A percentile compares a stretch with the other conserved stretches of the same genome.
These are phyloP conservation scores for Inonotus hispidus DNA, from an alignment of 1,284 basidiomycete species.

Conservation along the genomic window DNA sequence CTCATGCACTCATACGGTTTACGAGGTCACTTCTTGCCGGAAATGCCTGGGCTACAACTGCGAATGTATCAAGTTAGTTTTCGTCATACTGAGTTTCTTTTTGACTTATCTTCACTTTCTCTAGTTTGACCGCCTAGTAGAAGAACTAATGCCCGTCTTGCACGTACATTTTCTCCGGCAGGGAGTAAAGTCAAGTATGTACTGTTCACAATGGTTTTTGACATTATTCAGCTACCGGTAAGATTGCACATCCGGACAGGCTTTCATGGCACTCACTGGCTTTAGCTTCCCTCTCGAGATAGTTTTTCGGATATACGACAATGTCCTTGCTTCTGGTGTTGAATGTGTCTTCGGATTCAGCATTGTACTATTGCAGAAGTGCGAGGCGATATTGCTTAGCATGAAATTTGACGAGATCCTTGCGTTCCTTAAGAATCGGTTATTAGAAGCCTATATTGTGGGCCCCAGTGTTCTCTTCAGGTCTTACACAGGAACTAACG, in stretches of 20 bases:
- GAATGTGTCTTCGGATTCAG: constrained; percentile 97
- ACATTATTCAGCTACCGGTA: constrained; percentile 94
- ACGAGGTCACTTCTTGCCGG: constrained; percentile 92
- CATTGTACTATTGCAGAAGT: constrained; percentile 80
- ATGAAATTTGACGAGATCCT: constrained; percentile 90
- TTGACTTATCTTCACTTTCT: background rate
- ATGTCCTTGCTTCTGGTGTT: constrained; percentile 92
- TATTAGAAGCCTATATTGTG: constrained; percentile 83
- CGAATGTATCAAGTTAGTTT: constrained; percentile 51
- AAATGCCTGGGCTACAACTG: constrained; percentile 96
- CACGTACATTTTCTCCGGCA: constrained; percentile 90
- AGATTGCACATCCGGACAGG: constrained; percentile 24
- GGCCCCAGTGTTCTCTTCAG: constrained; percentile 14
- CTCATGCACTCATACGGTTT: constrained; percentile 98
- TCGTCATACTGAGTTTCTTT: background rate
- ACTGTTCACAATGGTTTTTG: constrained; percentile 95
- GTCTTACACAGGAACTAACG: background rate
- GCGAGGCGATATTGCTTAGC: constrained; percentile 72
- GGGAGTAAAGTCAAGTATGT: constrained; percentile 96
- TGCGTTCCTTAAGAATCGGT: constrained; percentile 68
- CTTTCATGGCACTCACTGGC: background rate
- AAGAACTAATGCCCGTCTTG: constrained; percentile 87
- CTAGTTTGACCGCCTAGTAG: constrained; percentile 90
- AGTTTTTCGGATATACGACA: constrained; percentile 93
- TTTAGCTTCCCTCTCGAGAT: constrained; percentile 89